Percentiles rank a stretch among this genome's conserved stretches.
Conservation (phyloP, 257 asterid genomes). For the Petrea volubilis region DNA sequence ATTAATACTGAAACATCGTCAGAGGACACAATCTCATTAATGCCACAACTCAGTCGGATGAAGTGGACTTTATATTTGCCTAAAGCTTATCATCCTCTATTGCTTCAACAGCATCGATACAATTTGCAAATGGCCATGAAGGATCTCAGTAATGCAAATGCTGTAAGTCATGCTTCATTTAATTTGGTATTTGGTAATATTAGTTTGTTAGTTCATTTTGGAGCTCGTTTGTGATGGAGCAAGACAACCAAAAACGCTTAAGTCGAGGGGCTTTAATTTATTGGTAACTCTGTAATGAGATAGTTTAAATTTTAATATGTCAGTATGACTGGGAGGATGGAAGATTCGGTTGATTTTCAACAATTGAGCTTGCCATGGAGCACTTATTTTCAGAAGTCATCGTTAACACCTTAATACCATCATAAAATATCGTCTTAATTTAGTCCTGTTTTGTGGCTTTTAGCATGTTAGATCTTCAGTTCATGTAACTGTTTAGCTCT, state of each 20-base stretch:
- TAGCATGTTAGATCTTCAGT: not conserved
- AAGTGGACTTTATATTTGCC: constrained; percentile 85
- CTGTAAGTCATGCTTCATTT: constrained; percentile 57
- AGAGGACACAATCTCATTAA: constrained; percentile 35
- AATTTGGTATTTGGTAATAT: not conserved
- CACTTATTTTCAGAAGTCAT: constrained; percentile 7
- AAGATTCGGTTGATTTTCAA: not conserved
- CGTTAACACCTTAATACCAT: not conserved
- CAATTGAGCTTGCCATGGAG: not conserved
- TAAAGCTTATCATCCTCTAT: constrained; percentile 81
- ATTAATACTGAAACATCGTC: constrained; percentile 34
- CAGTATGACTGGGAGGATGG: not conserved
- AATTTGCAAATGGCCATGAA: constrained; percentile 69
- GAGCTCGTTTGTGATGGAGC: constrained; percentile 4
- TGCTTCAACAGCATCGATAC: constrained; percentile 75
- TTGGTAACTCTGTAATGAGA: not conserved
- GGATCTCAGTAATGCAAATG: constrained; percentile 69
- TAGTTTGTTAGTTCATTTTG: not conserved
- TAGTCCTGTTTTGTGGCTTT: not conserved
- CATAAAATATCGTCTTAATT: not conserved
- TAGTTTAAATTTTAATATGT: not conserved
- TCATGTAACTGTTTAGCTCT: constrained; percentile 3
- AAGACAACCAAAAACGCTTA: not conserved
- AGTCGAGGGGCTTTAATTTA: constrained; percentile 8
- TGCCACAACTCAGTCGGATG: constrained; percentile 42